Percentiles rank a stretch among this genome's conserved stretches.
phyloP scores from a whole-genome alignment of 2,329 filamentous ascomycete genomes.

The Teratosphaeria gauchensis region DNA sequence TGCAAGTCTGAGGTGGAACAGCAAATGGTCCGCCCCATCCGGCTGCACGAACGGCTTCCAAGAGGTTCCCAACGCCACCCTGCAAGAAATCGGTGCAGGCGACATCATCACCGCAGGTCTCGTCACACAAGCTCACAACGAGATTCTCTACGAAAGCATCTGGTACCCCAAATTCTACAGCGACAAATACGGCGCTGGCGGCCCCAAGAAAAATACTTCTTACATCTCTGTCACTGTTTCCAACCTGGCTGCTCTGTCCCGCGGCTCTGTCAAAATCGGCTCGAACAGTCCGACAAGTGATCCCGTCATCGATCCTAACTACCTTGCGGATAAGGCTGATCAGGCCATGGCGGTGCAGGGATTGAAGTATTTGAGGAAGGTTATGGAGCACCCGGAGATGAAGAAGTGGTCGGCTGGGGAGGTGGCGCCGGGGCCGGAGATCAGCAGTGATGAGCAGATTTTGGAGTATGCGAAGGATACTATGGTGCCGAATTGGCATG shows the following conservation, averaged over 20 bases:
- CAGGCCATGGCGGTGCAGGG: conserved; percentile 23
- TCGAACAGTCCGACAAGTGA: conserved; percentile 10
- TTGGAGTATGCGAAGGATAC: conserved; percentile 55
- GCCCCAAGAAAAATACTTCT: not conserved
- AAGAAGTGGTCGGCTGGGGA: conserved; percentile 34
- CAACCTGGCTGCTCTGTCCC: conserved; percentile 31
- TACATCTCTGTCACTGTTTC: not conserved
- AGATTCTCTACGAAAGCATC: not conserved
- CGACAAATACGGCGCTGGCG: not conserved
- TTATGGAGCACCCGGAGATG: conserved; percentile 3
- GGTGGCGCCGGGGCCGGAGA: conserved; percentile 63
- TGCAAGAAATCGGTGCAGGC: not conserved
- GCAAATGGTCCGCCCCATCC: not conserved
- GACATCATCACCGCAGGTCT: not conserved
- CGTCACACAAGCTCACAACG: not conserved
- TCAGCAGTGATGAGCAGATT: conserved; percentile 70
- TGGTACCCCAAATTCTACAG: not conserved
- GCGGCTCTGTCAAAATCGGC: conserved; percentile 30
- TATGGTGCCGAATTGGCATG: not conserved
- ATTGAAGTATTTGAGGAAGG: conserved; percentile 7
- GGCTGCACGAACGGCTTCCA: not conserved
- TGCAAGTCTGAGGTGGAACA: not conserved
- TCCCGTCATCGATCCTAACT: conserved; percentile 17
- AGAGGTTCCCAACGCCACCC: not conserved
- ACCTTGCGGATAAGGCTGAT: conserved; percentile 36